These are phyloP conservation scores for Podaxis sp. DNA, from an alignment of 768 basidiomycete species.

Conservation along the genomic window DNA sequence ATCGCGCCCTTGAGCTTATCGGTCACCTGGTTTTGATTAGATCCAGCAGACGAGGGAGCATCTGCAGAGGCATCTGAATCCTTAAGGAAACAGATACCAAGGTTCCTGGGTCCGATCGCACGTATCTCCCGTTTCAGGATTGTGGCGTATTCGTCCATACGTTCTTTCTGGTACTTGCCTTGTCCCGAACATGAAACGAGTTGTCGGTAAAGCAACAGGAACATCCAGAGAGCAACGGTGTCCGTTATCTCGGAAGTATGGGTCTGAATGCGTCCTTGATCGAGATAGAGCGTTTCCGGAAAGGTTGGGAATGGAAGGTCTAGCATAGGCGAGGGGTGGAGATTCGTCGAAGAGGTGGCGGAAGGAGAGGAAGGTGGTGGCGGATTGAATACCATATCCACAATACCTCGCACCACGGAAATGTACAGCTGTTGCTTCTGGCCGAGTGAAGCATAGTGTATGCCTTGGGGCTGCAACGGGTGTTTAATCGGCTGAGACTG, in stretches of 20 bases:
- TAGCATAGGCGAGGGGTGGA: slow-evolving; percentile 22
- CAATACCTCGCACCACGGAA: slow-evolving; percentile 54
- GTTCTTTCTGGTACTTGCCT: slow-evolving; percentile 12
- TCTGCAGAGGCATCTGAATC: slow-evolving; percentile 22
- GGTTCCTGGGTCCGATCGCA: slow-evolving; percentile 60
- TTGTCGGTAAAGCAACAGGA: slow-evolving; percentile 78
- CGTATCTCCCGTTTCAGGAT: slow-evolving; percentile 74
- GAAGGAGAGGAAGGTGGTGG: slow-evolving; percentile 31
- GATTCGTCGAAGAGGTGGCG: slow-evolving; percentile 25
- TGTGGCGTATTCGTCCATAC: slow-evolving; percentile 2
- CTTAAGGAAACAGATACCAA: slow-evolving; percentile 57
- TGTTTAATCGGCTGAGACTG: slow-evolving; percentile 40
- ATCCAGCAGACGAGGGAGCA: slow-evolving; percentile 7
- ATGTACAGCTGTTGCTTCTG: slow-evolving; percentile 56
- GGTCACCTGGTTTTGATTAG: slow-evolving; percentile 1
- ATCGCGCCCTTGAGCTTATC: slow-evolving; percentile 27
- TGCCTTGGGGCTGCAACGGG: slow-evolving; percentile 38
- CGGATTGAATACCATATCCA: slow-evolving; percentile 64
- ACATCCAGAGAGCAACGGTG: slow-evolving; percentile 73
- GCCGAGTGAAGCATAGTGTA: slow-evolving; percentile 45
- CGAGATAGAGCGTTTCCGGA: slow-evolving; percentile 83
- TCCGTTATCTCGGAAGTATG: slow-evolving; percentile 76
- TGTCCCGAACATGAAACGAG: slow-evolving; percentile 46
- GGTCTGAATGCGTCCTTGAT: slow-evolving; percentile 63
- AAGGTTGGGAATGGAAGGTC: slow-evolving; percentile 19